Conservation (phyloP, 257 asterid species). For the Rubia yunnanensis region DNA sequence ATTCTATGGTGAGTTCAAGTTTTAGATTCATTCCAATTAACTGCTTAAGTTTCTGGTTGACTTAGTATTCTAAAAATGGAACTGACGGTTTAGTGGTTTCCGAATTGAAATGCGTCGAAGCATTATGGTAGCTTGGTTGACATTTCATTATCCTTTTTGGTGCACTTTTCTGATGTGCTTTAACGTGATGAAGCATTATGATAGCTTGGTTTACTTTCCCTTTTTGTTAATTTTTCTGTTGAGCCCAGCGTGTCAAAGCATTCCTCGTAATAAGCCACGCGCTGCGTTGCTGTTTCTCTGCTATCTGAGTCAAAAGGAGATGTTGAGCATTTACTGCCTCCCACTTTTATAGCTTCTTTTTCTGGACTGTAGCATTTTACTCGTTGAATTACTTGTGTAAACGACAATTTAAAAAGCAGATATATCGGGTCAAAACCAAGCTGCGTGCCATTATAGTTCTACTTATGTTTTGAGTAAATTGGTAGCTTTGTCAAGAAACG, state of each 20-base stretch:
- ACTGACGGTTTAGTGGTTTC: neutral
- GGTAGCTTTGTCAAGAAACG: neutral
- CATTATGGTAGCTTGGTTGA: neutral
- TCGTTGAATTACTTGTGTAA: neutral
- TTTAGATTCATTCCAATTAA: neutral
- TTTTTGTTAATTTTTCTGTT: neutral
- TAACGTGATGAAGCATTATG: neutral
- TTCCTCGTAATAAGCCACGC: too few relatives aligned
- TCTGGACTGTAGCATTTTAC: neutral
- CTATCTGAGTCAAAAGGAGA: too few relatives aligned
- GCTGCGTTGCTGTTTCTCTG: too few relatives aligned
- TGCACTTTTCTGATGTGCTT: neutral
- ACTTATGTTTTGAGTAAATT: neutral
- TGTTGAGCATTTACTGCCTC: too few relatives aligned
- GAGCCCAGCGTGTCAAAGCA: neutral
- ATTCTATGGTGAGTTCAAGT: constrained; percentile 46
- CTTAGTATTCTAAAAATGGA: neutral
- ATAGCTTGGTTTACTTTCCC: neutral
- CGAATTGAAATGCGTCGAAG: neutral
- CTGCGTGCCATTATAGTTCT: neutral
- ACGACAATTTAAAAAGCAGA: neutral
- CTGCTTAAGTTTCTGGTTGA: neutral
- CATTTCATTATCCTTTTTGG: neutral
- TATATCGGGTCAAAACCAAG: neutral
- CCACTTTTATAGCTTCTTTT: too few relatives aligned